These are phyloP conservation scores for Rhizophlyctis rosea DNA, from an alignment of 192 early-diverging fungal species.

Conservation along the genomic window DNA sequence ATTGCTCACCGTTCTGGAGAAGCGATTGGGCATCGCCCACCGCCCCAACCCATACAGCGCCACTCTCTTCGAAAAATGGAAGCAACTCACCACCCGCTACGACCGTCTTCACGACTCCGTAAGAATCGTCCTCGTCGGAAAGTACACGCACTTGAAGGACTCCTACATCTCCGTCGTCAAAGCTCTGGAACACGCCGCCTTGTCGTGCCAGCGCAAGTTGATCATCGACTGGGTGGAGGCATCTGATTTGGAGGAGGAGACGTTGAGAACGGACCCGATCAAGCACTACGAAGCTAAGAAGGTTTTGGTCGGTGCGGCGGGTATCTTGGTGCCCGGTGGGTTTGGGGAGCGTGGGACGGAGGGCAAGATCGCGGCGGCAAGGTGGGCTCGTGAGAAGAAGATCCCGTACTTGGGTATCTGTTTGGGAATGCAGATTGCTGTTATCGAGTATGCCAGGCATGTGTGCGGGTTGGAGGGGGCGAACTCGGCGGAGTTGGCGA, in stretches of 20 bases:
- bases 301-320: slow-evolving; percentile 78
- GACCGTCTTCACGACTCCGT: slow-evolving; percentile 77
- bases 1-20: slow-evolving; percentile 74
- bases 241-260: slow-evolving; percentile 76
- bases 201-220: slow-evolving; percentile 83
- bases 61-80: slow-evolving; percentile 82
- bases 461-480: slow-evolving; percentile 79
- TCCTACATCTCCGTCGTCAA: slow-evolving; percentile 97
- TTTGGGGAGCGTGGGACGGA: slow-evolving; percentile 96
- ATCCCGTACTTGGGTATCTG: slow-evolving; percentile 98
- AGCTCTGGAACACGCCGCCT: slow-evolving; percentile 89
- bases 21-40: slow-evolving; percentile 73
- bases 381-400: slow-evolving; percentile 97
- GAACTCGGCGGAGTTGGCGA: slow-evolving; percentile 80
- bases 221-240: slow-evolving; percentile 89
- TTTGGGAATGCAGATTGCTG: slow-evolving; percentile 94
- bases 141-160: slow-evolving; percentile 95
- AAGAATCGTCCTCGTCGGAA: slow-evolving; percentile 90
- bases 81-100: slow-evolving; percentile 67
- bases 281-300: slow-evolving; percentile 98
- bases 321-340: slow-evolving; percentile 96
- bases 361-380: slow-evolving; percentile 91
- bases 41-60: slow-evolving; percentile 56
- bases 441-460: slow-evolving; percentile 95
- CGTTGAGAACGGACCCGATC: slow-evolving; percentile 73